A percentile compares a stretch with the other conserved stretches of the same genome.
Evolutionary conservation across 352 stramenopile genomes (phyloP).

Genomic region (Thraustochytrium striatum): DNA sequence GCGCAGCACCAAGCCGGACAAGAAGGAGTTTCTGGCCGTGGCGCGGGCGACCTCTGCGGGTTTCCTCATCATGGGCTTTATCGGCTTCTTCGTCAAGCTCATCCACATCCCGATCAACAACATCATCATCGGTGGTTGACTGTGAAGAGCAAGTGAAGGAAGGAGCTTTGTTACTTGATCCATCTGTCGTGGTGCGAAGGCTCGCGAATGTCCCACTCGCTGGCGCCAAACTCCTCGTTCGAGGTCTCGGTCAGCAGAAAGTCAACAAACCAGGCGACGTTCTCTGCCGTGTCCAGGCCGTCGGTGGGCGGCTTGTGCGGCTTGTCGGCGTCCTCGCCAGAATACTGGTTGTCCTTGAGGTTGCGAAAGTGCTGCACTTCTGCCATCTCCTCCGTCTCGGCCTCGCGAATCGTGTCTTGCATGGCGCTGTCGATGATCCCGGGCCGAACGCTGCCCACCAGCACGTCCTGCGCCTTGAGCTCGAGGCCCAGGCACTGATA

Average conservation of each 20-base stretch:
- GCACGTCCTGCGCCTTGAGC: conserved; percentile 54
- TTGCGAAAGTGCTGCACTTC: conserved; percentile 54
- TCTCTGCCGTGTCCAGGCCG: conserved; percentile 41
- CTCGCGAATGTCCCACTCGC: conserved; percentile 57
- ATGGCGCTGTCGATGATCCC: conserved; percentile 63
- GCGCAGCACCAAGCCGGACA: conserved; percentile 35
- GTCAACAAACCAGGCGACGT: conserved; percentile 48
- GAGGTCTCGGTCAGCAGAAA: conserved; percentile 52
- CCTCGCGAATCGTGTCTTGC: conserved; percentile 58
- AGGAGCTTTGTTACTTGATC: conserved; percentile 4
- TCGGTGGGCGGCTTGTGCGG: conserved; percentile 9
- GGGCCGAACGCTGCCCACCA: conserved; percentile 59
- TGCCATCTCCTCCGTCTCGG: conserved; percentile 52
- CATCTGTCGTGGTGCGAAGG: conserved; percentile 40
- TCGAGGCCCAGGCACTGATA: conserved; percentile 56
- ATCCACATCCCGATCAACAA: conserved; percentile 99
- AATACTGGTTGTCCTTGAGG: conserved; percentile 55
- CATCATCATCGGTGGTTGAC: conserved; percentile 96
- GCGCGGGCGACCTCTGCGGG: conserved; percentile 63
- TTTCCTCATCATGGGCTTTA: conserved; percentile 99
- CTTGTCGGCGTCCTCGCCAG: background rate
- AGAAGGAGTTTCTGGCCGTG: conserved; percentile 36
- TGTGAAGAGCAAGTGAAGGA: too few species aligned
- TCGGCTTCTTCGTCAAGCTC: conserved; percentile 99
- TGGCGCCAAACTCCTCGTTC: conserved; percentile 53